Percentiles rank a stretch among this genome's conserved stretches.
These are phyloP conservation scores for Trichoderma polysporum DNA, from an alignment of 2,329 filamentous ascomycete genomes.

Conservation along the genomic window DNA sequence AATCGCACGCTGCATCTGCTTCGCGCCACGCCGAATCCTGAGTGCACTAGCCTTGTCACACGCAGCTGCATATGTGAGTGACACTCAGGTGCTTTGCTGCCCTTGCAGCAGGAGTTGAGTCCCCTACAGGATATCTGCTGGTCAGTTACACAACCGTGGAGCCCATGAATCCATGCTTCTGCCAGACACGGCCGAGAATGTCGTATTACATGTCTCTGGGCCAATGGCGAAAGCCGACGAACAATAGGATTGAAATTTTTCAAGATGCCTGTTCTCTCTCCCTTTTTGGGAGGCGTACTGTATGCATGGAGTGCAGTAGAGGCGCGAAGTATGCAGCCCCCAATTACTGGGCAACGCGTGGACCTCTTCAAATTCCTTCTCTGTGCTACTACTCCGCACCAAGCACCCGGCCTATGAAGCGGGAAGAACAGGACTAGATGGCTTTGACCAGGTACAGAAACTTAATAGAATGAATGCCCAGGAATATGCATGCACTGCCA, in stretches of 20 bases:
- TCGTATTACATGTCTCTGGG: neutral
- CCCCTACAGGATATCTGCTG: slow-evolving; percentile 1
- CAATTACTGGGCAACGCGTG: slow-evolving; percentile 9
- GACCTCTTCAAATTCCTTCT: neutral
- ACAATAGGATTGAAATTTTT: neutral
- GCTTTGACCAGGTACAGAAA: neutral
- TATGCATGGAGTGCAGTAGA: neutral
- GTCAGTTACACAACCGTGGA: slow-evolving; percentile 9
- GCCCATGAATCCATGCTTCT: neutral
- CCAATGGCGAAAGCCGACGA: neutral
- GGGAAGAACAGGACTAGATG: neutral
- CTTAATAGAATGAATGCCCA: neutral
- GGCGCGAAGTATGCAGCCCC: neutral
- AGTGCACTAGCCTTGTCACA: slow-evolving; percentile 5
- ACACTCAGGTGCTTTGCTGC: slow-evolving; percentile 11
- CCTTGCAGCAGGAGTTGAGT: slow-evolving; percentile 13
- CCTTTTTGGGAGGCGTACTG: neutral
- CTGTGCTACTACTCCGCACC: neutral
- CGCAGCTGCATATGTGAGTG: slow-evolving; percentile 12
- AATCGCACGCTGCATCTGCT: neutral
- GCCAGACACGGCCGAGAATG: neutral
- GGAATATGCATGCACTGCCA: neutral
- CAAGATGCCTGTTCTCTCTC: neutral
- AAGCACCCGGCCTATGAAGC: neutral
- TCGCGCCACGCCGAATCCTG: neutral